Conservation (phyloP, 805 yeast genomes). For the Candida insectorum region DNA sequence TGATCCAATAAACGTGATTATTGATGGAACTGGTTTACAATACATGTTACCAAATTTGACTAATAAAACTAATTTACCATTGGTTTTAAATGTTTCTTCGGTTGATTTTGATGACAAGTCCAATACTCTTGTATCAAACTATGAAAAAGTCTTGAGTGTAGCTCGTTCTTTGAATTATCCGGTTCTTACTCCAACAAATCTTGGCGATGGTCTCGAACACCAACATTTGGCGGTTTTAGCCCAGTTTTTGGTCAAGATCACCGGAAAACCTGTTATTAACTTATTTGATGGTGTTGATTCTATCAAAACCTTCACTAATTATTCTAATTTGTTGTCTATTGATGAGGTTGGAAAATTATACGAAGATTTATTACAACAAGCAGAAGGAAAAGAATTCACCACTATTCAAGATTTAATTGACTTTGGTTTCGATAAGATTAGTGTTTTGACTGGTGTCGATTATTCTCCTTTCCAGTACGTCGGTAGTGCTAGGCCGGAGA, state of each 20-base stretch:
- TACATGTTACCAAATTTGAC: conserved; percentile 62
- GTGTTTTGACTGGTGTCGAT: conserved; percentile 49
- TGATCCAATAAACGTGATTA: conserved; percentile 45
- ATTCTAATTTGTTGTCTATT: conserved; percentile 42
- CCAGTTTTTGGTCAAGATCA: conserved; percentile 50
- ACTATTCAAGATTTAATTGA: conserved; percentile 35
- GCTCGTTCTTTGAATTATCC: conserved; percentile 65
- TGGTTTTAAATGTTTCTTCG: conserved; percentile 73
- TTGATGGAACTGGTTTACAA: conserved; percentile 65
- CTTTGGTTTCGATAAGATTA: conserved; percentile 48
- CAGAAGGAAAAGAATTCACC: conserved; percentile 21
- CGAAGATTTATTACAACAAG: conserved; percentile 28
- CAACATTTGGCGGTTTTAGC: conserved; percentile 67
- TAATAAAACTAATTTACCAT: conserved; percentile 42
- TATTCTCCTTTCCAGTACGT: conserved; percentile 65
- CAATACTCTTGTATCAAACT: conserved; percentile 59
- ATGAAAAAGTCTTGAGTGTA: conserved; percentile 54
- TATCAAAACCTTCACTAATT: conserved; percentile 47
- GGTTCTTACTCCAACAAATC: conserved; percentile 62
- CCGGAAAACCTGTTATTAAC: conserved; percentile 59
- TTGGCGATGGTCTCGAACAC: conserved; percentile 49
- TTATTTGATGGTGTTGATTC: conserved; percentile 79
- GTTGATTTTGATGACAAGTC: conserved; percentile 59
- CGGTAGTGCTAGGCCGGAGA: conserved; percentile 60
- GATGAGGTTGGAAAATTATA: conserved; percentile 38